Base-by-base conservation (phyloP, 1,284 basidiomycete species). In the Golubevia sp. region DNA sequence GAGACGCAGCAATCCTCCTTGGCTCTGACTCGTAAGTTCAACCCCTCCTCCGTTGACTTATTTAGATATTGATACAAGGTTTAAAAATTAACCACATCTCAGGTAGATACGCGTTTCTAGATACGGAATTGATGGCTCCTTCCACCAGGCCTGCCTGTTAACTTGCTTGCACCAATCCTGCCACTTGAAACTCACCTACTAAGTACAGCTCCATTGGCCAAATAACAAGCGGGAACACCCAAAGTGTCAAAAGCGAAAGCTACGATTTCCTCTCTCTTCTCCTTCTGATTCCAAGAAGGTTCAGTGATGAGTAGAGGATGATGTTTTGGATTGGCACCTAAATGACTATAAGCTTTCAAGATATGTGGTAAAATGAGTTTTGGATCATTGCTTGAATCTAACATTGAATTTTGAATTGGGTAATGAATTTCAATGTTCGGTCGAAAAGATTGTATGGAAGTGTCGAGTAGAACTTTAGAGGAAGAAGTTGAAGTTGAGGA, bases 191-290 rank as follows among this genome's bases (percentile, higher is more conserved):
- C 60, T 62, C 48, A 62, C 25, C 73, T 71, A 67, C 74, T 77
- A 44, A 82, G 60, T 20, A 83, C 80, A 7, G 71, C 70, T 21
- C 74, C 59, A 67, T 83, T 83, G 63, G 80, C 80, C 21, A 83
- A 67, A 56, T 83, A 83, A 62, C 77, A 83, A 0, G 80, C 80
- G 5, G 80, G 80, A 21, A 70, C 74, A 7, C 71, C 60, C 26
- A 83, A 65, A 11, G 70, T 73, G 54, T 83, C 80, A 57, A 83
- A 83, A 0, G 78, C 80, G 55, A 83, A 30, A 62, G 82, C 79
- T 61, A 73, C 77, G 56, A 79, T 62, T 54, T 70, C 65, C 55
- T 77, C 80, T n/a, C 80, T 65, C 20, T 68, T 73, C 56, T 78
- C 71, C 49, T 66, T 64, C 1, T 73, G 62, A 49, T 78, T 78